phyloP scores from a whole-genome alignment of 148 eudicot genomes.

The Polygonum maritimum region DNA sequence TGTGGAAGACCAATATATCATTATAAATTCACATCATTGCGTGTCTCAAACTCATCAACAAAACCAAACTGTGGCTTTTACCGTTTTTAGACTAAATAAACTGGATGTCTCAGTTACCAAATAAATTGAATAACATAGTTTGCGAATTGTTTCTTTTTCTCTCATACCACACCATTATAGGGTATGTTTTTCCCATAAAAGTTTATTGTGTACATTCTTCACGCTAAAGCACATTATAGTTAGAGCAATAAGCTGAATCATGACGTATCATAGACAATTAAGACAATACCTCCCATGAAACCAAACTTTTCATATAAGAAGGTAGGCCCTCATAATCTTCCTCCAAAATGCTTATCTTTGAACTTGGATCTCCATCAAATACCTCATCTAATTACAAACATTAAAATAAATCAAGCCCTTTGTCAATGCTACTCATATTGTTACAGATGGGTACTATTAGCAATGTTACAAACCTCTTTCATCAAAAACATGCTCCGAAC shows the following conservation, averaged over 20 bases:
- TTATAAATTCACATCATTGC: neutral
- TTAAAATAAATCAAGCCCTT: neutral
- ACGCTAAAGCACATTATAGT: neutral
- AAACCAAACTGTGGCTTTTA: neutral
- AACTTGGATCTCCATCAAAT: slow-evolving; percentile 19
- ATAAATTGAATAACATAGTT: neutral
- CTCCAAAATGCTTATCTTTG: slow-evolving; percentile 32
- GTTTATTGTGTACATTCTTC: neutral
- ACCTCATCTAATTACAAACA: neutral
- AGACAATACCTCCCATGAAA: slow-evolving; percentile 71
- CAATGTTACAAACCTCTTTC: slow-evolving; percentile 21
- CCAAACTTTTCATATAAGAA: slow-evolving; percentile 65
- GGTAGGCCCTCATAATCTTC: slow-evolving; percentile 81
- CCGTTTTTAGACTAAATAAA: neutral
- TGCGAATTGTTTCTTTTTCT: neutral
- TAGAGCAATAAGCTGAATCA: neutral
- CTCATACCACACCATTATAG: neutral
- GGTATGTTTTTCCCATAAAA: neutral
- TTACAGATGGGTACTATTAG: neutral
- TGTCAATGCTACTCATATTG: neutral
- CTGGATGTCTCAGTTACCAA: neutral
- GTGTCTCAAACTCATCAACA: neutral
- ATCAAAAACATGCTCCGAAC: slow-evolving; percentile 12
- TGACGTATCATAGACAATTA: neutral
- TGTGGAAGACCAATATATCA: neutral